Base-by-base conservation (phyloP, 2,329 filamentous ascomycete species). In the Sporothrix brasiliensis region DNA sequence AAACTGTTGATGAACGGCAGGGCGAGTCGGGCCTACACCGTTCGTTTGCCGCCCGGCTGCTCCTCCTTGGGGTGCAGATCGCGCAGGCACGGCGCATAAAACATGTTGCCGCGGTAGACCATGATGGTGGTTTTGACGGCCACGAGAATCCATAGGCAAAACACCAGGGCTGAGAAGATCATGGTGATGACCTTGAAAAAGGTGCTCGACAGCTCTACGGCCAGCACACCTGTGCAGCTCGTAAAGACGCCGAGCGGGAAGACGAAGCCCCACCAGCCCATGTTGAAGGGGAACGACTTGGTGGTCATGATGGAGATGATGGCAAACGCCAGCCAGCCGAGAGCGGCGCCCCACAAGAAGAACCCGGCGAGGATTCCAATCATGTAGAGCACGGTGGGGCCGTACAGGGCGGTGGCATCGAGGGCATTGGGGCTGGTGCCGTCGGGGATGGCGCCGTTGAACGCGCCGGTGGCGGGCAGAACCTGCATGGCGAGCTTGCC, bases 321-420 rank as follows among this genome's bases (percentile, higher is more conserved):
- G 2, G 79, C 79, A 71, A 80, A 78, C 53, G 74, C 72, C 2
- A 80, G 73, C 79, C 79, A 81, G 50, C 75, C 75, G 2, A 80
- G 71, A 0, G 76, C 78, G 27, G 77, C 76, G 0, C 76, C 78
- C 79, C 79, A 81, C 73, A 80, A 76, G 21, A 79, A 39, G 16
- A 80, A 70, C 6, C 75, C 76, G 3, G 73, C 69, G 13, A 80
- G 69, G 24, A 85, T 78, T 0, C 88, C 87, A 0, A 86, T 61
- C 2, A 85, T 78, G 73, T 89, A 89, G 9, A 88, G 80, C 10
- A 88, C 80, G 2, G 84, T 79, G 0, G 87, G 87, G 0, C 84
- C 80, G 21, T 70, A 70, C 60, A 78, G 75, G 9, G 80, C 74
- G n/a, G 79, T 77, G 13, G 78, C 72, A n/a, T 74, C 80, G 2